These are phyloP conservation scores for Tricholoma furcatifolium DNA, from an alignment of 768 basidiomycete genomes.

Conservation along the genomic window DNA sequence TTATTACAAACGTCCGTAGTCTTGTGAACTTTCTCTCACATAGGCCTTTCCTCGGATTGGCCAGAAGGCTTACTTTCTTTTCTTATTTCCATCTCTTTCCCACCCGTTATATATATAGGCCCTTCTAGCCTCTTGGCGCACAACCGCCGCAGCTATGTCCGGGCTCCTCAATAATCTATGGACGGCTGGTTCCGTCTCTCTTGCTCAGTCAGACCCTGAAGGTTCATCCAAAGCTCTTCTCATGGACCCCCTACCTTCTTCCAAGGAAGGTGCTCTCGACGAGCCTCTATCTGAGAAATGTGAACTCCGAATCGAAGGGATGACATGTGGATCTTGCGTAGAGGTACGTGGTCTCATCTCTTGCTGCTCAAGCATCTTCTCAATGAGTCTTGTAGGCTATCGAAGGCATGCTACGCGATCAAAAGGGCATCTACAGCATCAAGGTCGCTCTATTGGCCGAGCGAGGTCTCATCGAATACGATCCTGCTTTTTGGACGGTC, in stretches of 20 bases:
- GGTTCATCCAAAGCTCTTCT: constrained; percentile 21
- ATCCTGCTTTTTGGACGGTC: constrained; percentile 74
- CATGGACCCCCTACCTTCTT: constrained; percentile 6
- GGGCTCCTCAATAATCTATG: constrained; percentile 15
- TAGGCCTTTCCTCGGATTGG: background rate
- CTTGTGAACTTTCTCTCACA: background rate
- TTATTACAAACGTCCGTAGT: no score
- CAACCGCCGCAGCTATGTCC: constrained; percentile 11
- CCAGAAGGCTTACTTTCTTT: constrained; percentile 2
- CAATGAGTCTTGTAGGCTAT: constrained; percentile 53
- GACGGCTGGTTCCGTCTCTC: constrained; percentile 15
- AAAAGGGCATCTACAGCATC: constrained; percentile 86
- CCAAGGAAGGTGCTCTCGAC: constrained; percentile 23
- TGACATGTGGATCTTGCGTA: constrained; percentile 89
- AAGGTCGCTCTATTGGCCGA: constrained; percentile 98
- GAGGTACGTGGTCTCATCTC: constrained; percentile 51
- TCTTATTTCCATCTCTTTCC: constrained; percentile 7
- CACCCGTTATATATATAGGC: constrained; percentile 4
- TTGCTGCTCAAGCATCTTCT: background rate
- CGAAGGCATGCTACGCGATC: constrained; percentile 76
- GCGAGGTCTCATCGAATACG: constrained; percentile 88
- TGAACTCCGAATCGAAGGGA: constrained; percentile 82
- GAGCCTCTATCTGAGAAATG: constrained; percentile 48
- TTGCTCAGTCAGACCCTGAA: constrained; percentile 7
- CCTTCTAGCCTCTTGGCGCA: background rate